These are phyloP conservation scores for Suhomyces taliae DNA, from an alignment of 1,139 yeast genomes.

Conservation along the genomic window DNA sequence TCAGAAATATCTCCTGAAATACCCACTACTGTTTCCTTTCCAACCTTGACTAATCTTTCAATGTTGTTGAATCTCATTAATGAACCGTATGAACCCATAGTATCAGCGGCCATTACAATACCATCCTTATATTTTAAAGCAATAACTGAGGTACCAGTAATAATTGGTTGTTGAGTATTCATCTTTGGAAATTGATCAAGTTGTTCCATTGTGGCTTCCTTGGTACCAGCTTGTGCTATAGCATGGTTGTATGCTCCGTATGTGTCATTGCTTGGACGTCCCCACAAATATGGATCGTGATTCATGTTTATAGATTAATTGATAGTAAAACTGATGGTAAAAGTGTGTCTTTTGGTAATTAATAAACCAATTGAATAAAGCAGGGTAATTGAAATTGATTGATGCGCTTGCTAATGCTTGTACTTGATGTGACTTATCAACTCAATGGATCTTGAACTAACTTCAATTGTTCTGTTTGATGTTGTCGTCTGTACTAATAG, in stretches of 20 bases:
- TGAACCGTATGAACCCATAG: slow-evolving; percentile 91
- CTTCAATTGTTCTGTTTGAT: not conserved
- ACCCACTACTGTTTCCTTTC: slow-evolving; percentile 85
- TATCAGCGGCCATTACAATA: slow-evolving; percentile 91
- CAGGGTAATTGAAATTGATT: not conserved
- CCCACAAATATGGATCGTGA: slow-evolving; percentile 95
- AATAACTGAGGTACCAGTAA: slow-evolving; percentile 94
- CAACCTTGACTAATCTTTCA: slow-evolving; percentile 82
- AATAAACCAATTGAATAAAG: not conserved
- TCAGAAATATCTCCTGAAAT: slow-evolving; percentile 95
- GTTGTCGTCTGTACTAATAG: not conserved
- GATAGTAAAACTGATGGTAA: too few relatives aligned
- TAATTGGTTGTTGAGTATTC: slow-evolving; percentile 92
- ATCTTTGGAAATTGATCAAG: slow-evolving; percentile 57
- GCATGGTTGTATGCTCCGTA: slow-evolving; percentile 77
- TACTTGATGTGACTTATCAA: not conserved
- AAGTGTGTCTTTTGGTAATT: too few relatives aligned
- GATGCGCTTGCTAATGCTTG: not conserved
- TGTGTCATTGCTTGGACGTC: slow-evolving; percentile 79
- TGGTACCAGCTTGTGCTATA: slow-evolving; percentile 58
- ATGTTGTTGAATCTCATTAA: slow-evolving; percentile 81
- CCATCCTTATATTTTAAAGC: slow-evolving; percentile 91
- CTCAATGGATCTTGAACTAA: not conserved
- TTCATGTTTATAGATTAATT: slow-evolving; percentile 53
- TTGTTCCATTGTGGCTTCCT: slow-evolving; percentile 20